phyloP scores from a whole-genome alignment of 805 yeast genomes.

The Schwanniomyces yamadae region DNA sequence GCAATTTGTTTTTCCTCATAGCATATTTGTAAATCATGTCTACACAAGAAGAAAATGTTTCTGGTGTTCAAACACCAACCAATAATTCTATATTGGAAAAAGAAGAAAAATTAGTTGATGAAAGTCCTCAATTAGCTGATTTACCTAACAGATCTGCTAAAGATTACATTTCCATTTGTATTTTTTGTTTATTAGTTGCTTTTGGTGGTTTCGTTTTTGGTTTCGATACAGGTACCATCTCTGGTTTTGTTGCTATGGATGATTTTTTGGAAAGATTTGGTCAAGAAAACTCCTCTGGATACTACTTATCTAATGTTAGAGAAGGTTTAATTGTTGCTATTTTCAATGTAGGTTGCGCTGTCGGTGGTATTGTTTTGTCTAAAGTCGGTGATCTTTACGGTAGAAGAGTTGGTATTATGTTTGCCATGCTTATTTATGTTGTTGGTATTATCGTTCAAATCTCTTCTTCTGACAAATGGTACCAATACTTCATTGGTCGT shows the following conservation, averaged over 20 bases:
- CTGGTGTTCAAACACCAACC: slow-evolving; percentile 36
- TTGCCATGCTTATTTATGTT: slow-evolving; percentile 54
- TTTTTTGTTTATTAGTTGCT: slow-evolving; percentile 57
- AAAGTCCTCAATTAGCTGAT: slow-evolving; percentile 6
- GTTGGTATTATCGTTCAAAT: slow-evolving; percentile 64
- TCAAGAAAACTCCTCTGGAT: slow-evolving; percentile 38
- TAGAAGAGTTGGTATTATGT: slow-evolving; percentile 55
- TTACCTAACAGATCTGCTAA: slow-evolving; percentile 32
- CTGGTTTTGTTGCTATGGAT: slow-evolving; percentile 67
- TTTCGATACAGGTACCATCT: slow-evolving; percentile 77
- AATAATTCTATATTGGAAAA: slow-evolving; percentile 24
- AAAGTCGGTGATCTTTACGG: slow-evolving; percentile 60
- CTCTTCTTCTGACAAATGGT: slow-evolving; percentile 54
- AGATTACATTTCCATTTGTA: slow-evolving; percentile 33
- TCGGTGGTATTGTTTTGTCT: slow-evolving; percentile 64
- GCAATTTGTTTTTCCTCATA: too few species aligned
- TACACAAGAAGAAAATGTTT: slow-evolving; percentile 21
- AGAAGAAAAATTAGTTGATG: slow-evolving; percentile 10
- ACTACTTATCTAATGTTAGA: slow-evolving; percentile 44
- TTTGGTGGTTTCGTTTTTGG: slow-evolving; percentile 80
- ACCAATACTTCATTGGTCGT: slow-evolving; percentile 64
- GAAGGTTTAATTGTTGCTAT: slow-evolving; percentile 54
- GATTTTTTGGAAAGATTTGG: slow-evolving; percentile 58
- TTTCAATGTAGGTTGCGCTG: slow-evolving; percentile 69
- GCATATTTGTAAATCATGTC: slow-evolving; percentile 17